A percentile compares a stretch with the other conserved stretches of the same genome.
These are phyloP conservation scores for Ogataea neopini DNA, from an alignment of 805 yeast species.

Conservation along the genomic window DNA sequence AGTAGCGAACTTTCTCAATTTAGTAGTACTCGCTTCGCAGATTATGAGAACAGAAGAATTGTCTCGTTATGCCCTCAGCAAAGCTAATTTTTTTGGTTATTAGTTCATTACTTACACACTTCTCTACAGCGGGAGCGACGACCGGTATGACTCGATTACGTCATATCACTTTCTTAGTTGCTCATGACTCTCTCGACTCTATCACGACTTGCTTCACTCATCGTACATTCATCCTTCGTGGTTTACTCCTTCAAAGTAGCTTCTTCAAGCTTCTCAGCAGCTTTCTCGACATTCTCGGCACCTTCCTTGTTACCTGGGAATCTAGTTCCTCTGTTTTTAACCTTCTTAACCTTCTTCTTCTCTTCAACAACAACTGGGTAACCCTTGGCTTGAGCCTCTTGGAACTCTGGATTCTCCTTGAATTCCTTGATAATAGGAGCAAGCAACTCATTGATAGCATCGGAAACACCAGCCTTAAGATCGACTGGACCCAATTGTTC, in stretches of 20 bases:
- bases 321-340: conserved; percentile 85
- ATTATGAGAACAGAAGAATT: no score
- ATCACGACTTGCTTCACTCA: not conserved
- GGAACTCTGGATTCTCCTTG: conserved; percentile 64
- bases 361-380: conserved; percentile 74
- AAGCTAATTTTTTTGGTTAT: not conserved
- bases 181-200: not conserved
- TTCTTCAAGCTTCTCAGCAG: conserved; percentile 40
- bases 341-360: conserved; percentile 69
- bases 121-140: not conserved
- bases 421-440: conserved; percentile 81
- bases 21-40: no score
- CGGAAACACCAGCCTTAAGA: conserved; percentile 88
- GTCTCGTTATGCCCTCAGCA: no score
- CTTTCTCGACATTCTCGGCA: conserved; percentile 32
- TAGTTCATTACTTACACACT: not conserved
- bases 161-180: no score
- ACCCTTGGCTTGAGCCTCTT: conserved; percentile 72
- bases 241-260: conserved; percentile 23
- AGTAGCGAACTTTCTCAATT: no score
- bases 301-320: conserved; percentile 67
- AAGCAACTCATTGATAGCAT: conserved; percentile 74
- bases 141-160: no score
- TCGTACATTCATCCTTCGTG: not conserved
- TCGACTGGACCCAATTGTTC: conserved; percentile 89